A percentile compares a stretch with the other conserved stretches of the same genome.
phyloP scores from a whole-genome alignment of 768 basidiomycete species.

The Crassisporium funariophilum region DNA sequence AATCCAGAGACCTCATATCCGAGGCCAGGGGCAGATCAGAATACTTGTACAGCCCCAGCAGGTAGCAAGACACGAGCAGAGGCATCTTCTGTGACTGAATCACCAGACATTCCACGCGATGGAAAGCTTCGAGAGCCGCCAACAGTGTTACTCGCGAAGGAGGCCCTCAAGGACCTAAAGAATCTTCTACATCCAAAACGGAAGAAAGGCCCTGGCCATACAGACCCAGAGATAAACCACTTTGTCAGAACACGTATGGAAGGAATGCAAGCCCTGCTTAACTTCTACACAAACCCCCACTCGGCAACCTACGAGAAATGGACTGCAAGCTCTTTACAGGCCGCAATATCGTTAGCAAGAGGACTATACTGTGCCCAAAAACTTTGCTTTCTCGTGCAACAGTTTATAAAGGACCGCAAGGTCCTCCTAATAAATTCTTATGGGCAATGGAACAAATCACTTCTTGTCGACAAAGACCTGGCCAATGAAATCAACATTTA shows the following conservation, averaged over 20 bases:
- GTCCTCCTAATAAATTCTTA: slow-evolving; percentile 30
- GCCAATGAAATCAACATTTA: slow-evolving; percentile 24
- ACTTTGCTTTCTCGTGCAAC: slow-evolving; percentile 13
- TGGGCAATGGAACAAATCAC: slow-evolving; percentile 29
- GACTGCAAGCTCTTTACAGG: slow-evolving; percentile 21
- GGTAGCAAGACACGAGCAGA: neutral
- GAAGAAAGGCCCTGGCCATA: slow-evolving; percentile 15
- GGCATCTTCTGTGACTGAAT: neutral
- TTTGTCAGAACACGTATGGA: slow-evolving; percentile 17
- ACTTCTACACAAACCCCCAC: slow-evolving; percentile 15
- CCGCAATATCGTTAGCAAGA: slow-evolving; percentile 18
- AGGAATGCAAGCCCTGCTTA: slow-evolving; percentile 21
- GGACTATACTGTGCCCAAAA: slow-evolving; percentile 17
- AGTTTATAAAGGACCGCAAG: slow-evolving; percentile 19
- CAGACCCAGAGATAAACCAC: slow-evolving; percentile 14
- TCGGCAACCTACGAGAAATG: slow-evolving; percentile 21
- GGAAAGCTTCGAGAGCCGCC: slow-evolving; percentile 8
- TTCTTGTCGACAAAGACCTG: slow-evolving; percentile 34
- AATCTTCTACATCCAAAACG: neutral
- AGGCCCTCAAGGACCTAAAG: slow-evolving; percentile 6
- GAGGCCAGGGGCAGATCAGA: neutral
- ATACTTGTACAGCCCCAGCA: neutral
- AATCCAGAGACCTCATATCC: neutral
- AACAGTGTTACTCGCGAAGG: neutral
- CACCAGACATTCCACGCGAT: neutral